Evolutionary conservation across 305 asterid species (phyloP), one percentile per base, ranked within the genome.

Genomic region (Plantago coronopus): DNA sequence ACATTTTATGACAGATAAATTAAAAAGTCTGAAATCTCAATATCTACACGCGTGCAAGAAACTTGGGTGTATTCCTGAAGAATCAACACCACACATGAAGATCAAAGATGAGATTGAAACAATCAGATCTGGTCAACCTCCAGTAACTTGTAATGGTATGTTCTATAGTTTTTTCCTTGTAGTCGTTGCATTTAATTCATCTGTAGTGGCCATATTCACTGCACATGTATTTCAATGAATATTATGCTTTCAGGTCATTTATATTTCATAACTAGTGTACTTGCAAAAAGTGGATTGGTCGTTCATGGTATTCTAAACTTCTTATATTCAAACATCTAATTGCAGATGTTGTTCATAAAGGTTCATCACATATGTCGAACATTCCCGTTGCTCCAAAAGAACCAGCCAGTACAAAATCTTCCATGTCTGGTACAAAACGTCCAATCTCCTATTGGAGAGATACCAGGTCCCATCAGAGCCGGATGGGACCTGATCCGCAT

Each of bases 401-500:
- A 48, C 72, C 75, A 15, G 74, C 55, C 42, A 73, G 68, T 61
- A 73, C 59, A 48, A 84, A 77, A 72, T 72, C 86, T 29, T 74
- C 72, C 55, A 79, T 83, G 25, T 79, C 74, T 49, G 94, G 97
- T 63, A 75, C 78, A 64, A 91, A 93, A 70, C 97, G 97, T 57
- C 81, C 91, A 45, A 72, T 38, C 55, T 86, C 99, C 29, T 75
- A 81, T 62, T 89, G 99, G 99, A 89, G 94, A 80, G 89, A 89
- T 62, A 93, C 97, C 60, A 79, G 97, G 78, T 83, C 95, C 64
- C 88, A 87, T 65, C 94, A 84, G 78, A 86, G 93, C 73, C 88
- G 86, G 29, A 78, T 76, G 63, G 91, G 96, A 54, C 83, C 95
- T 64, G 96, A 87, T 68, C 89, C 69, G 10, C 97, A 85, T 65